Percentiles rank a stretch among this genome's conserved stretches.
Evolutionary conservation across 805 yeast genomes (phyloP).

Genomic region (Myxozyma geophila): DNA sequence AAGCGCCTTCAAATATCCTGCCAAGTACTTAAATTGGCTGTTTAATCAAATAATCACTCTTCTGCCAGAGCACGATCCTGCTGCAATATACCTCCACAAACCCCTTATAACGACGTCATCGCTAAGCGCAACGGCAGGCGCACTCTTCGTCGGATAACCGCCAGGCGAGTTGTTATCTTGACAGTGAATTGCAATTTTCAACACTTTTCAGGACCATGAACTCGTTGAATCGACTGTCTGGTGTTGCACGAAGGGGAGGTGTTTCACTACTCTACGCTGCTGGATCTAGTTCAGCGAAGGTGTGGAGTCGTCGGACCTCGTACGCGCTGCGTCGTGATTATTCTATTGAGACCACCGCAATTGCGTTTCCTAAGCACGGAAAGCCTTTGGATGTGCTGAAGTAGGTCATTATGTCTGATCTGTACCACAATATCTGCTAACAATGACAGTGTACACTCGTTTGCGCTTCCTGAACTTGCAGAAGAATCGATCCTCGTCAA

Average conservation of each 20-base stretch:
- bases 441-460: slow-evolving; percentile 45
- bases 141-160: no score
- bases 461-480: slow-evolving; percentile 43
- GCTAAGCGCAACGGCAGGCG: neutral
- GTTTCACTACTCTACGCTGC: no score
- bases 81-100: neutral
- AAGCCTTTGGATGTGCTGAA: slow-evolving; percentile 48
- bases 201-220: no score
- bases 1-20: no score
- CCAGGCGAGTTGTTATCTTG: no score
- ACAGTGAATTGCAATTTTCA: no score
- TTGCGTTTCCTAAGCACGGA: slow-evolving; percentile 71
- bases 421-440: neutral
- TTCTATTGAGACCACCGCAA: slow-evolving; percentile 58
- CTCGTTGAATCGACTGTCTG: no score
- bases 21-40: no score
- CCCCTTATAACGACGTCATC: neutral
- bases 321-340: slow-evolving; percentile 3
- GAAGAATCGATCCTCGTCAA: slow-evolving; percentile 59
- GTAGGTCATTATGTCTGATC: slow-evolving; percentile 14
- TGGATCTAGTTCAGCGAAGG: no score
- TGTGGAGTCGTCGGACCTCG: neutral
- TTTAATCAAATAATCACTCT: no score
- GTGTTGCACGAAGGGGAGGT: no score
- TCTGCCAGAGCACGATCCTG: no score